Conservation (phyloP, 2,329 filamentous ascomycete genomes). For the Acarospora socialis region DNA sequence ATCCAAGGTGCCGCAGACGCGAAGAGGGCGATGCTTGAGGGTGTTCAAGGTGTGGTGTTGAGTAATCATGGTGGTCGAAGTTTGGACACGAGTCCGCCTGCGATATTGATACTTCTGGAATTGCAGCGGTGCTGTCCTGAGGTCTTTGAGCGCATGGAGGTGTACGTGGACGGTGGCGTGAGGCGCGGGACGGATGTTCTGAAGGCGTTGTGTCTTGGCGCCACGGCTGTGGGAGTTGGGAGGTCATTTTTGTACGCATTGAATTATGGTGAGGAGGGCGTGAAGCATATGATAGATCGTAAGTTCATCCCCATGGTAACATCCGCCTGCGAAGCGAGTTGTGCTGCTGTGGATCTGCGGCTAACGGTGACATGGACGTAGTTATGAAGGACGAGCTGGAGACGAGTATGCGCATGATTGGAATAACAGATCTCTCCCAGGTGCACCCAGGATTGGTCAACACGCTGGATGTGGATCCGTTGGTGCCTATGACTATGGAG, state of each 20-base stretch:
- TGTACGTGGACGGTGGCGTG: constrained; percentile 41
- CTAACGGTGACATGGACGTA: constrained; percentile 8
- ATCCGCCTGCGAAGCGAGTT: constrained; percentile 7
- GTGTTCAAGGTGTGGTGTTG: constrained; percentile 40
- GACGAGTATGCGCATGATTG: constrained; percentile 33
- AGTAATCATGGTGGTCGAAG: constrained; percentile 46
- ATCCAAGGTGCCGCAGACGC: constrained; percentile 44
- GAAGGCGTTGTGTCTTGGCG: constrained; percentile 39
- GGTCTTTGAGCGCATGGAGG: constrained; percentile 35
- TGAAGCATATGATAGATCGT: constrained; percentile 42
- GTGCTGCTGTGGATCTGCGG: background rate
- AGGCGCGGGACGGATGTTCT: constrained; percentile 40
- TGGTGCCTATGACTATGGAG: constrained; percentile 27
- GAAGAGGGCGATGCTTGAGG: constrained; percentile 33
- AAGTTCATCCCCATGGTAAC: constrained; percentile 19
- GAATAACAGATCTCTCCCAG: constrained; percentile 31
- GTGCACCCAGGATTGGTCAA: constrained; percentile 31
- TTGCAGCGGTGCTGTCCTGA: constrained; percentile 37
- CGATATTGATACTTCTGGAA: constrained; percentile 38
- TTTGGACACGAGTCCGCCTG: constrained; percentile 36
- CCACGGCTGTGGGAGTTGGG: constrained; percentile 40
- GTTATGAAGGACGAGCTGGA: constrained; percentile 35
- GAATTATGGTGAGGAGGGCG: constrained; percentile 40
- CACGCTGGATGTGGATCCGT: constrained; percentile 36
- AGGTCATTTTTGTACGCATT: constrained; percentile 39